Evolutionary conservation across 352 stramenopile species (phyloP).

Genomic region (Peronospora belbahrii): DNA sequence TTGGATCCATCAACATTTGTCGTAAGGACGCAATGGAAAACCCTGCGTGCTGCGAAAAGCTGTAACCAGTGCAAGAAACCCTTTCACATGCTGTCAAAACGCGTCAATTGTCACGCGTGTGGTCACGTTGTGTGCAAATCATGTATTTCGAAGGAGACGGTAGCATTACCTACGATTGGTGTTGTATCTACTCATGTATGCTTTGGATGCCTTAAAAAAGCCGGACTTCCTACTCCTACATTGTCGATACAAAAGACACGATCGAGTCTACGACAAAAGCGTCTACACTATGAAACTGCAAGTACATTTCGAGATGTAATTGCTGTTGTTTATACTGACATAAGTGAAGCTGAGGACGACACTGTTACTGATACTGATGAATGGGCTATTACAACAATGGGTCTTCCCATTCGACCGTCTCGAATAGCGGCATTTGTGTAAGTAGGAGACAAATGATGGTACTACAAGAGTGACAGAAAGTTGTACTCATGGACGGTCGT

Average conservation of each 20-base stretch:
- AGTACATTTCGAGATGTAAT: conserved; percentile 13
- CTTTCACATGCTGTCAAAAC: conserved; percentile 32
- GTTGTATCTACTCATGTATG: conserved; percentile 26
- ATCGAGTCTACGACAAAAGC: conserved; percentile 8
- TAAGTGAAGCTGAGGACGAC: conserved; percentile 9
- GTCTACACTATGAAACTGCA: conserved; percentile 13
- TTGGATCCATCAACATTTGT: conserved; percentile 39
- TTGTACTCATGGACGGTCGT: no score
- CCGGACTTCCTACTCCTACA: conserved; percentile 15
- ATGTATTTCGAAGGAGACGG: conserved; percentile 28
- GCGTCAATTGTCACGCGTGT: conserved; percentile 33
- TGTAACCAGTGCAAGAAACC: conserved; percentile 28
- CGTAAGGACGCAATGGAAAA: conserved; percentile 29
- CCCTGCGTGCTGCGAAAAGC: conserved; percentile 14
- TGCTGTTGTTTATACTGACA: conserved; percentile 13
- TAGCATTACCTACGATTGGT: conserved; percentile 25
- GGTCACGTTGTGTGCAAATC: conserved; percentile 27
- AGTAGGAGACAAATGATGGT: no score
- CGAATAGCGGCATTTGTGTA: conserved; percentile 8
- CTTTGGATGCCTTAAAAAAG: conserved; percentile 22
- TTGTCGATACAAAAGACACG: conserved; percentile 5
- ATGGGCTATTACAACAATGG: conserved; percentile 26
- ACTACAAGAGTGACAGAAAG: no score
- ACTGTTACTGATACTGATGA: conserved; percentile 14
- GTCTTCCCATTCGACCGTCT: conserved; percentile 14